phyloP scores from a whole-genome alignment of 306 rosid genomes.

The Trifolium repens region DNA sequence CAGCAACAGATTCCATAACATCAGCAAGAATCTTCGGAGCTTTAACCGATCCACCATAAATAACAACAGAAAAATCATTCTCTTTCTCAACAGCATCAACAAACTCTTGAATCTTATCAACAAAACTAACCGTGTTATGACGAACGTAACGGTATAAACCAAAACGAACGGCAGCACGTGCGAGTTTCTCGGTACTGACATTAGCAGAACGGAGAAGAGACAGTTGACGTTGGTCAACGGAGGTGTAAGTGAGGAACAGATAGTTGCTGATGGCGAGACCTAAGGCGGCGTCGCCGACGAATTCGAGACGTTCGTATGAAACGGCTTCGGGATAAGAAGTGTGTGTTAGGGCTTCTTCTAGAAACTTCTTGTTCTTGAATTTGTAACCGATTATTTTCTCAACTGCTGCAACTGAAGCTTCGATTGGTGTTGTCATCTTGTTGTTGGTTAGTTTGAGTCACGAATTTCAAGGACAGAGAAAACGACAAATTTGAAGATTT shows the following conservation, averaged over 20 bases:
- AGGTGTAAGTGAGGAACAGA: constrained; percentile 51
- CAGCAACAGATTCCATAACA: constrained; percentile 78
- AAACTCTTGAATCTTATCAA: constrained; percentile 55
- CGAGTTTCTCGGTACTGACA: constrained; percentile 81
- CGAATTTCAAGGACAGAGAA: too few relatives aligned
- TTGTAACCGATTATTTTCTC: constrained; percentile 52
- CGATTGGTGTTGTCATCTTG: constrained; percentile 27
- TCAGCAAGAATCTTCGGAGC: constrained; percentile 94
- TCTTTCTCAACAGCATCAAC: constrained; percentile 51
- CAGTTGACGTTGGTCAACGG: constrained; percentile 58
- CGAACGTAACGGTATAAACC: constrained; percentile 53
- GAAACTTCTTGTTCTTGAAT: constrained; percentile 61
- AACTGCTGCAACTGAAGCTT: constrained; percentile 22
- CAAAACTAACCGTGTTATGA: constrained; percentile 50
- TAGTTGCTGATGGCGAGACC: constrained; percentile 57
- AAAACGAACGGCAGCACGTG: constrained; percentile 69
- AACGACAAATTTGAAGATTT: too few relatives aligned
- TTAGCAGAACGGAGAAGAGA: constrained; percentile 71
- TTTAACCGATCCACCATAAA: constrained; percentile 65
- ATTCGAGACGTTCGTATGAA: constrained; percentile 76
- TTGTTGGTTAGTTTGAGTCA: background rate
- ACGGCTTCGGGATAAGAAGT: constrained; percentile 43
- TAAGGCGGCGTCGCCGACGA: constrained; percentile 69
- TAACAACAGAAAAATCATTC: constrained; percentile 24
- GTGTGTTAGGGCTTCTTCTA: constrained; percentile 81